phyloP scores from a whole-genome alignment of 2,329 filamentous ascomycete species.

The Aspergillus quadrilineatus region DNA sequence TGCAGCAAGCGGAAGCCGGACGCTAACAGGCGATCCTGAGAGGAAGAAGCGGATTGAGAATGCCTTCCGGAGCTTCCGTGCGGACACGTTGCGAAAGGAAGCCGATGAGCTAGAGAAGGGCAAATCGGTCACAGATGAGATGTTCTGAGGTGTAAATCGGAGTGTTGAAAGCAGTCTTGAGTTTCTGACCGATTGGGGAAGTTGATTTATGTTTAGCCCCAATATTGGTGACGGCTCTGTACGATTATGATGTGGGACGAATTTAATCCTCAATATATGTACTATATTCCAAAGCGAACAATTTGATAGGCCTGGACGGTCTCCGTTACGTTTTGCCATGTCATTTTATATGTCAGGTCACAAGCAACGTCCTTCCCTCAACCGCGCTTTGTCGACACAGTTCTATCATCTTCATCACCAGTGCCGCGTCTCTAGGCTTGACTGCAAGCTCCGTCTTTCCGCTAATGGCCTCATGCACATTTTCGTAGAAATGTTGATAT shows the following conservation, averaged over 20 bases:
- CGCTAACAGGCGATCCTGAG: slow-evolving; percentile 56
- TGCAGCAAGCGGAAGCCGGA: slow-evolving; percentile 53
- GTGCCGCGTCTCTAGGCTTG: not conserved
- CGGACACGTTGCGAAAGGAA: slow-evolving; percentile 62
- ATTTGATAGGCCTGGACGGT: not conserved
- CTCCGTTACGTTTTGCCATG: too few relatives aligned
- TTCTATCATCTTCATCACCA: not conserved
- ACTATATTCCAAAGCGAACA: not conserved
- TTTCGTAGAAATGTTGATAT: not conserved
- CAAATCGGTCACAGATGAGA: slow-evolving; percentile 26
- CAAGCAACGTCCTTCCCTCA: not conserved
- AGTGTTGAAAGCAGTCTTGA: not conserved
- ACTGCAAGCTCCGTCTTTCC: not conserved
- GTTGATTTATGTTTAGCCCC: too few relatives aligned
- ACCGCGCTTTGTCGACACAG: not conserved
- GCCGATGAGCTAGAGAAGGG: slow-evolving; percentile 55
- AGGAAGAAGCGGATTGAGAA: slow-evolving; percentile 58
- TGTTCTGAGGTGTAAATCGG: slow-evolving; percentile 20
- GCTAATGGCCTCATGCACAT: not conserved
- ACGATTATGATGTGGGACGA: too few relatives aligned
- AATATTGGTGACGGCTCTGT: too few relatives aligned
- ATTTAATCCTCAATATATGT: not conserved
- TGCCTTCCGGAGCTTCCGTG: slow-evolving; percentile 62
- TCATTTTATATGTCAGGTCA: not conserved
- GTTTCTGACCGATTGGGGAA: not conserved